phyloP scores from a whole-genome alignment of 352 stramenopile species.

The Phytophthora uliginosa region DNA sequence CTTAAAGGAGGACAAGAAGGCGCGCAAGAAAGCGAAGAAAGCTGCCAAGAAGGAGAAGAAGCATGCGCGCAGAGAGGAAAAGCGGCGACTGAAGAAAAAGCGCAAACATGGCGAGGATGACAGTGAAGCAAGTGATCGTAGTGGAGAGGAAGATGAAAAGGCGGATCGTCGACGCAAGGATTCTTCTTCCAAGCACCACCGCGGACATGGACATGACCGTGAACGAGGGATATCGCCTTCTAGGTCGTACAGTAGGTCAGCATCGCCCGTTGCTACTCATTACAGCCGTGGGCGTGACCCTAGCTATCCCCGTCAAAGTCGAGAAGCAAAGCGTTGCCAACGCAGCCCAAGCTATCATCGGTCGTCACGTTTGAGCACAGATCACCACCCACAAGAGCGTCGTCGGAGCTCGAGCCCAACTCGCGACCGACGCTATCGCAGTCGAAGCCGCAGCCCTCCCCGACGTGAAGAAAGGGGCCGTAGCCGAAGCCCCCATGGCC shows the following conservation, averaged over 20 bases:
- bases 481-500: constrained; percentile 10
- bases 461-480: constrained; percentile 7
- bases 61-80: constrained; percentile 44
- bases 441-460: constrained; percentile 26
- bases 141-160: constrained; percentile 31
- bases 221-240: constrained; percentile 24
- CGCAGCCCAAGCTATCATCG: constrained; percentile 9
- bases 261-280: constrained; percentile 10
- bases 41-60: constrained; percentile 78
- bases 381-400: constrained; percentile 4
- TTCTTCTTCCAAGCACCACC: constrained; percentile 20
- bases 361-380: constrained; percentile 2
- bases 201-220: constrained; percentile 7
- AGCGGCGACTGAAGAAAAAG: constrained; percentile 52
- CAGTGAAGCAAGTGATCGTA: constrained; percentile 28
- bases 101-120: constrained; percentile 41
- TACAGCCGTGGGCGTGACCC: background rate
- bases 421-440: constrained; percentile 12
- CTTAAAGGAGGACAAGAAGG: constrained; percentile 83
- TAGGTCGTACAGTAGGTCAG: constrained; percentile 26
- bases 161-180: constrained; percentile 6
- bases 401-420: constrained; percentile 6
- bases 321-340: constrained; percentile 15
- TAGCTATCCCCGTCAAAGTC: background rate
- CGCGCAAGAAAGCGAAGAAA: constrained; percentile 76